phyloP scores from a whole-genome alignment of 495 filamentous ascomycete species.

The Aspergillus bertholletiae region DNA sequence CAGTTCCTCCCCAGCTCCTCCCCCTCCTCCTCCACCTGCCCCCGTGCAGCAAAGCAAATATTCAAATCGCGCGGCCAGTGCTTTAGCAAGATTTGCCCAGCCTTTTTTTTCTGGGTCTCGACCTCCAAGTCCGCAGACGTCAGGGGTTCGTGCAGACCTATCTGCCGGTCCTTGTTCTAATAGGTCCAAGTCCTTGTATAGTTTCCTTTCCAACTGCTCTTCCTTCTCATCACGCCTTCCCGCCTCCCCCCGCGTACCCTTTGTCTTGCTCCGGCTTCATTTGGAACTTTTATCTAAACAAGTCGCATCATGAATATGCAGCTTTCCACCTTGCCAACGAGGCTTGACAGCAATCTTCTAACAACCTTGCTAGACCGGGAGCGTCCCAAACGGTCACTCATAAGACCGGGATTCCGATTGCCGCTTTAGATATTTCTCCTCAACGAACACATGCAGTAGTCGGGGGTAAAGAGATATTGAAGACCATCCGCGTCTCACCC shows the following conservation, averaged over 20 bases:
- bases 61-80: slow-evolving; percentile 49
- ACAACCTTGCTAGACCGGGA: slow-evolving; percentile 46
- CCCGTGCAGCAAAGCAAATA: slow-evolving; percentile 46
- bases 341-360: slow-evolving; percentile 14
- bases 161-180: slow-evolving; percentile 31
- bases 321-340: background rate
- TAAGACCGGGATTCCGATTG: slow-evolving; percentile 67
- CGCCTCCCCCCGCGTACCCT: background rate
- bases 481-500: slow-evolving; percentile 72
- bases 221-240: too few species aligned
- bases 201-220: slow-evolving; percentile 5
- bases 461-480: slow-evolving; percentile 79
- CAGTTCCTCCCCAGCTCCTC: slow-evolving; percentile 33
- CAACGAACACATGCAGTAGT: slow-evolving; percentile 73
- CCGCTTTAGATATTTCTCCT: slow-evolving; percentile 74
- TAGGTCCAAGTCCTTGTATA: slow-evolving; percentile 40
- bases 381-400: slow-evolving; percentile 72
- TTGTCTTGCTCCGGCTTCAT: background rate
- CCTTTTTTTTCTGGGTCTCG: slow-evolving; percentile 54
- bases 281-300: background rate
- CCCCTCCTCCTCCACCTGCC: slow-evolving; percentile 50
- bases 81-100: slow-evolving; percentile 55
- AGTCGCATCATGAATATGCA: background rate
- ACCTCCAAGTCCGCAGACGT: slow-evolving; percentile 48
- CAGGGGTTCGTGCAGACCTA: slow-evolving; percentile 26